phyloP scores from a whole-genome alignment of 129 eudicot species.

The Chrysanthemum lavandulifolium region DNA sequence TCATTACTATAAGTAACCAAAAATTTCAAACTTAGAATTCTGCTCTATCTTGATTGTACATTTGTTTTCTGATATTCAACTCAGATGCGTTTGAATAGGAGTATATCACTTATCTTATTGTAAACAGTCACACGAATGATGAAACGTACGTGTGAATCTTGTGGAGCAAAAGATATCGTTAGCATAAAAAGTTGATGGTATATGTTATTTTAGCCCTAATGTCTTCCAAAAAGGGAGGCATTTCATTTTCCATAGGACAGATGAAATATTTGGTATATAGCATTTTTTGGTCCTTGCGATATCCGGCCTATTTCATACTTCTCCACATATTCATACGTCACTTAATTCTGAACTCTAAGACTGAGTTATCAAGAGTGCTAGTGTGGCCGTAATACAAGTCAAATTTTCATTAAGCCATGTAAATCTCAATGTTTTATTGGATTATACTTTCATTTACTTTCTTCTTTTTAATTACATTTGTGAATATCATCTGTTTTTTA shows the following conservation, averaged over 20 bases:
- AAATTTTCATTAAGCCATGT: too few relatives aligned
- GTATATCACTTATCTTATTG: not conserved
- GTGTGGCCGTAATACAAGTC: too few relatives aligned
- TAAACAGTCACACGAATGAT: not conserved
- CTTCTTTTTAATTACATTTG: not conserved
- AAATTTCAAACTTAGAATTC: not conserved
- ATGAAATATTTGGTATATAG: slow-evolving; percentile 2
- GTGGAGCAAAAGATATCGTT: not conserved
- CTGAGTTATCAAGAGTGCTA: too few relatives aligned
- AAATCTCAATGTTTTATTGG: too few relatives aligned
- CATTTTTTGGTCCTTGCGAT: too few relatives aligned
- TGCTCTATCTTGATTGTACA: not conserved
- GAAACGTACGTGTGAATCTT: not conserved
- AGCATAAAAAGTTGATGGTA: not conserved
- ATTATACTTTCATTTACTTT: too few relatives aligned
- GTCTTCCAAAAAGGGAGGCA: not conserved
- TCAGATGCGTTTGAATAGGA: not conserved
- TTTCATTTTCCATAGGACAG: not conserved
- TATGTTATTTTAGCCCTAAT: not conserved
- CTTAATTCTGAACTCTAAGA: too few relatives aligned
- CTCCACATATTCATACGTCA: too few relatives aligned
- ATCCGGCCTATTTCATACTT: too few relatives aligned
- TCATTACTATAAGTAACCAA: too few relatives aligned
- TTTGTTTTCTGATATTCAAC: not conserved
- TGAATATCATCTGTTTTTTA: too few relatives aligned